These are phyloP conservation scores for Tulasnella sp. DNA, from an alignment of 768 basidiomycete species.

Conservation along the genomic window DNA sequence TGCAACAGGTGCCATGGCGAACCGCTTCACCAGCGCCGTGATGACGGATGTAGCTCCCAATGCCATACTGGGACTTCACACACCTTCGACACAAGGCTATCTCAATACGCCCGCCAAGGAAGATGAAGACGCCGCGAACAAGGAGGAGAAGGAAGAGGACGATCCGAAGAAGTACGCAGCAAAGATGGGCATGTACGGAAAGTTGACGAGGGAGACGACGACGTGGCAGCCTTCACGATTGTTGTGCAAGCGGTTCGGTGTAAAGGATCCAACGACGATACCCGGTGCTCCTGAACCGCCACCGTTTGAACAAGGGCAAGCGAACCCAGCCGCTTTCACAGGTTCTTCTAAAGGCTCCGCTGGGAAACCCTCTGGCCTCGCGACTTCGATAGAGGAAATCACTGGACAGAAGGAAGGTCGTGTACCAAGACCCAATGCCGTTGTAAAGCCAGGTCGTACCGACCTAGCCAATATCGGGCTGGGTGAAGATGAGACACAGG, in stretches of 20 bases:
- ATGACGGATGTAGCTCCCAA: conserved; percentile 51
- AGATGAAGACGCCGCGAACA: conserved; percentile 32
- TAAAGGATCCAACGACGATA: conserved; percentile 59
- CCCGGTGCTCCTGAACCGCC: conserved; percentile 16
- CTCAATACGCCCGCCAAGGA: conserved; percentile 34
- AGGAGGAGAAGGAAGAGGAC: conserved; percentile 44
- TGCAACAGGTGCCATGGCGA: conserved; percentile 83
- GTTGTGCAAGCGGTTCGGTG: conserved; percentile 87
- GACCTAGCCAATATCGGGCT: conserved; percentile 76
- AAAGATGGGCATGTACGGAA: conserved; percentile 79
- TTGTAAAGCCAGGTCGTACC: not conserved
- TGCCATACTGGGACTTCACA: conserved; percentile 56
- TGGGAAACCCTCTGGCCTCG: not conserved
- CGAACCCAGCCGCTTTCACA: too few relatives aligned
- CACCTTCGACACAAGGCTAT: conserved; percentile 29
- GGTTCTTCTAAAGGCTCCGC: not conserved
- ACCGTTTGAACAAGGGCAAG: not conserved
- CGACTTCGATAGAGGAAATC: not conserved
- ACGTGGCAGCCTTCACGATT: conserved; percentile 76
- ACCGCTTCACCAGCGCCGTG: conserved; percentile 73
- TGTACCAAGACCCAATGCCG: not conserved
- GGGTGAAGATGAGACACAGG: conserved; percentile 87
- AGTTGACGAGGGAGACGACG: conserved; percentile 63
- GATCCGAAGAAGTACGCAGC: conserved; percentile 77
- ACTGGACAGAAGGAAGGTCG: not conserved